Base-by-base conservation (phyloP, 1,139 yeast species). In the Scheffersomyces parashehatae region DNA sequence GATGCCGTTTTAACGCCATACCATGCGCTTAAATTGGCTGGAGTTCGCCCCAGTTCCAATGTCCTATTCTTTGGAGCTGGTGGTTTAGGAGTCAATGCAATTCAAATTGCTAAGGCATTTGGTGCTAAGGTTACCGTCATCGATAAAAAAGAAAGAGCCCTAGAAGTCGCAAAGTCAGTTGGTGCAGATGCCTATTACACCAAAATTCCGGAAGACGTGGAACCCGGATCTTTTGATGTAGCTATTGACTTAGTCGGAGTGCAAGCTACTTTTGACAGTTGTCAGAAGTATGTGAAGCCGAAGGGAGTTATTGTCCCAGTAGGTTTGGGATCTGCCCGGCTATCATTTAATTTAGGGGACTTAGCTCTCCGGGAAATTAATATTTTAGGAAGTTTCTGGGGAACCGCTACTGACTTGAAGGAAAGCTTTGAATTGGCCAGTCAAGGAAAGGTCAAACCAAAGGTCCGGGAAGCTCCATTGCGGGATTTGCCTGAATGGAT, bases 21-120 rank as follows among this genome's bases (percentile, higher is more conserved):
- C 35, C 35, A 31, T 14, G 55, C 49, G 44, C 35, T 52, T 5
- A 51, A 48, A 36, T 35, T 44, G 26, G 55, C 55, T 5, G 38
- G 44, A 16, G 41, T 52, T 9, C 36, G 31, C 5, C n/a, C 37
- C 7, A 14, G 15, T 26, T 15, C 37, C 9, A 35, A 35, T 13
- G 26, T 26, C 11, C 24, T 35, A 6, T 20, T 14, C 5, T 15
- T 35, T 16, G 37, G 37, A 9, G 37, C 37, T n/a, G 37, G 37
- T 16, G 37, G 37, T 14, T 35, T 35, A 26, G 37, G 37, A 4
- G 13, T 26, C 14, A 35, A 20, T 35, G 37, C 26, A 15, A 26
- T 35, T n/a, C 37, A 35, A 20, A 16, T 35, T 8, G 56, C 52
- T 13, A 48, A 48, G 37, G 43, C 51, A 11, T 45, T 39, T 30